Percentiles rank a stretch among this genome's conserved stretches.
Evolutionary conservation across 2,329 filamentous ascomycete species (phyloP).

Genomic region (Fusarium metavorans): DNA sequence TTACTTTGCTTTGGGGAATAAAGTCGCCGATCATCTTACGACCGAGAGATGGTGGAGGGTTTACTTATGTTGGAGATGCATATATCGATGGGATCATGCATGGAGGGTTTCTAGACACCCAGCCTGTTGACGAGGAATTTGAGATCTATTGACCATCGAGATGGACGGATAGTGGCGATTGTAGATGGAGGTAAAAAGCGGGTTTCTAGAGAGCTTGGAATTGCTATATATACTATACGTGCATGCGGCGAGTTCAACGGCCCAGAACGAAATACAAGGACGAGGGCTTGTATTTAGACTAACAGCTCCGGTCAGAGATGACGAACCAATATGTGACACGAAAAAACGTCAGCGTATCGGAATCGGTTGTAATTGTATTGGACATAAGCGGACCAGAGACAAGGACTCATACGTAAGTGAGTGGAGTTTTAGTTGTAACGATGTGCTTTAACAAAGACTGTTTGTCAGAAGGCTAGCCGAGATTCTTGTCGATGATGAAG

Average conservation of each 20-base stretch:
- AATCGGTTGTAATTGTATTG: neutral
- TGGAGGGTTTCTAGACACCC: slow-evolving; percentile 1
- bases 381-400: neutral
- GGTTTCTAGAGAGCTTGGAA: neutral
- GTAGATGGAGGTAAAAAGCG: rapidly evolving
- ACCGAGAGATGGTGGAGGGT: neutral
- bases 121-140: neutral
- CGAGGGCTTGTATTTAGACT: too few relatives aligned
- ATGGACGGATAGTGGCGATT: neutral
- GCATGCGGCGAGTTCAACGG: neutral
- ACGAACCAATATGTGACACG: too few relatives aligned
- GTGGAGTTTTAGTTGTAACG: neutral
- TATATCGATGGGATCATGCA: slow-evolving; percentile 20
- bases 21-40: neutral
- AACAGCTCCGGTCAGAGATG: too few relatives aligned
- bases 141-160: neutral
- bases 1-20: neutral
- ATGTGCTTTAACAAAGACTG: neutral
- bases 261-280: too few relatives aligned
- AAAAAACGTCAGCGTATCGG: too few relatives aligned
- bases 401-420: neutral
- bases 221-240: too few relatives aligned
- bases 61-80: slow-evolving; percentile 1
- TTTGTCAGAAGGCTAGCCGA: neutral
- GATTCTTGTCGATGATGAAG: rapidly evolving